Base-by-base conservation (phyloP, 495 filamentous ascomycete genomes). In the Bacidia rubella region DNA sequence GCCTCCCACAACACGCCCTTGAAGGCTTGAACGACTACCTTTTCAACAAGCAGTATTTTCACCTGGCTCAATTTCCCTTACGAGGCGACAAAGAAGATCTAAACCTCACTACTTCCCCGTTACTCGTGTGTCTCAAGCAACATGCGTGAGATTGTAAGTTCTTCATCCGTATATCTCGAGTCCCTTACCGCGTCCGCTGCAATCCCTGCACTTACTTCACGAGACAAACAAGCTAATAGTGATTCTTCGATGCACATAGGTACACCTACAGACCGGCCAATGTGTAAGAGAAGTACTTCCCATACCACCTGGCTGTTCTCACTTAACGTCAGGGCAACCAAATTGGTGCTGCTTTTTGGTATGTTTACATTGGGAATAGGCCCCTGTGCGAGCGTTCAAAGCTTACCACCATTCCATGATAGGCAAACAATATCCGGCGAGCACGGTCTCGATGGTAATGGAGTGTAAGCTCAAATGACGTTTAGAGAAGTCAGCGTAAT, bases 261-360 rank as follows among this genome's bases (percentile, higher is more conserved):
- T 99, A 70, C 82, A 86, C 74, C 88, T 98, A 63, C 93, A 99
- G 74, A 97, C 92, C 74, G 92, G 93, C 74, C 92, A 98, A 82
- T 94, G 87, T 74, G 87, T 89, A 80, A 74, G 87, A 76, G 52
- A 53, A 48, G 25, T 27, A 54, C 44, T 58, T 17, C 41, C 54
- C 35, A 15, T 25, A 26, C n/a, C n/a, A 22, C 23, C 7, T 10
- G 25, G 17, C n/a, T 38, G 23, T 15, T 12, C 17, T 26, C 19
- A 52, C 53, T 32, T 55, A 10, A 5, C 20, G 12, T 66, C 66
- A 95, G 85, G 93, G 93, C 81, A 97, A 98, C 86, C 92, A 98
- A 86, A 95, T 97, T 63, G 93, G 92, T 87, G 92, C 92, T 75
- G 93, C 92, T 71, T 98, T 98, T 83, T 98, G 93, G 85, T 86